Evolutionary conservation across 2,329 filamentous ascomycete species (phyloP).

Genomic region (Metarhizium robertsii): DNA sequence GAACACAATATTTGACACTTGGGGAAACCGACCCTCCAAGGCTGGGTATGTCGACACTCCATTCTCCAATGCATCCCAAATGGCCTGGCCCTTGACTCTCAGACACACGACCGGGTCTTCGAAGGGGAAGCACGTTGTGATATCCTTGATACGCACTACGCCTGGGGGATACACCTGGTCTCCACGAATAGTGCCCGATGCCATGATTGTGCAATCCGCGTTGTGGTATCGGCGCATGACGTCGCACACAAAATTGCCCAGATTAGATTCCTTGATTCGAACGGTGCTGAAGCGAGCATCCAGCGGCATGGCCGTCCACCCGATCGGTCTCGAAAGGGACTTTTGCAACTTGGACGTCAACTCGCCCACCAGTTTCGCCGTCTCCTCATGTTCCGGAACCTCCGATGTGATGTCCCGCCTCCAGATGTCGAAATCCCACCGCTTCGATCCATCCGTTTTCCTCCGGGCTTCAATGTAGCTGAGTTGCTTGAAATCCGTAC

Average conservation of each 20-base stretch:
- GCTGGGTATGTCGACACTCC: conserved; percentile 72
- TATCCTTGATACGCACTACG: conserved; percentile 65
- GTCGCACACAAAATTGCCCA: conserved; percentile 87
- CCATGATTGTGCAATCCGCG: conserved; percentile 78
- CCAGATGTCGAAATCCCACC: conserved; percentile 73
- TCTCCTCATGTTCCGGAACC: conserved; percentile 54
- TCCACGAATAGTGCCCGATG: conserved; percentile 74
- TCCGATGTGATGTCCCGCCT: conserved; percentile 64
- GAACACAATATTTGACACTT: conserved; percentile 77
- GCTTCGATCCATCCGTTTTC: conserved; percentile 30
- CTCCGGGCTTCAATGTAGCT: conserved; percentile 76
- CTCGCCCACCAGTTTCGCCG: conserved; percentile 53
- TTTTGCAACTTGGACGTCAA: conserved; percentile 65
- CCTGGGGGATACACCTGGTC: conserved; percentile 85
- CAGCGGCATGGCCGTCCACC: conserved; percentile 72
- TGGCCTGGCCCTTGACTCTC: conserved; percentile 58
- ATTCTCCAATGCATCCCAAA: conserved; percentile 78
- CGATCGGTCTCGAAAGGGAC: conserved; percentile 73
- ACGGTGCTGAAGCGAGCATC: conserved; percentile 84
- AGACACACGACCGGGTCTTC: conserved; percentile 82
- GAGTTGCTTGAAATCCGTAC: conserved; percentile 85
- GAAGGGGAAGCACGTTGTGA: conserved; percentile 87
- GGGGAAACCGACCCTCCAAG: conserved; percentile 73
- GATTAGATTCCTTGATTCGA: conserved; percentile 66
- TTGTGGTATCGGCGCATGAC: conserved; percentile 78